Evolutionary conservation across 352 stramenopile species (phyloP), one percentile per base, ranked within the genome.

Genomic region (Blastocystis sp.): DNA sequence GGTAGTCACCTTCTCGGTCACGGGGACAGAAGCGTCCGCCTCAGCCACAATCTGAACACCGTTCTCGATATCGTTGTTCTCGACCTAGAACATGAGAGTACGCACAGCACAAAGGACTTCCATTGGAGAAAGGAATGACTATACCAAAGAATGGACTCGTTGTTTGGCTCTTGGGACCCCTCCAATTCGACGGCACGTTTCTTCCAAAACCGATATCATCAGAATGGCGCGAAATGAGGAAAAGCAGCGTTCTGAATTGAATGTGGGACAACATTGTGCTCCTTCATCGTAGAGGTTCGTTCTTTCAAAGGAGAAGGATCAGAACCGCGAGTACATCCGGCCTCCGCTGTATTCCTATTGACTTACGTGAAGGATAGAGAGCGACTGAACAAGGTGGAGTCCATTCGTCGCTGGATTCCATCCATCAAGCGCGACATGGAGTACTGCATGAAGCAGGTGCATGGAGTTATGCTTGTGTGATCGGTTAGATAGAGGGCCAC

Each of bases 1-100:
- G 10, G 96, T 99, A 33, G 97, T 99, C 89, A 98, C 97, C 88
- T 96, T 91, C 60, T 80, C 24, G 37, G 35, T 51, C 3, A 78
- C 41, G 16, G 63, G 79, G 51, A 69, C 66, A 10, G 31, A 70
- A 16, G 16, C 45, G 37, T 85, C 74, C 33, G 21, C 55, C 37
- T 29, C n/a, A 39, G 74, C 55, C 4, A 85, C 74, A 41, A 85
- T 85, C 31, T 85, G 74, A 12, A 85, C 74, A 60, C 74, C 74
- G 50, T 85, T 85, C 55, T 85, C 74, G 24, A 67, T 50, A 26
- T 69, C 45, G 45, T 85, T 59, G 74, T 85, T 85, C 31, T 85
- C 74, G 26, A 85, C 74, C 74, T 85, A 69, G 12, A 50, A 12
- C 35, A 63, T 81, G 19, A 81, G 16, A 66, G 21, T 21, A 26